Evolutionary conservation across 2,329 filamentous ascomycete genomes (phyloP).

Genomic region (Teratosphaeria destructans): DNA sequence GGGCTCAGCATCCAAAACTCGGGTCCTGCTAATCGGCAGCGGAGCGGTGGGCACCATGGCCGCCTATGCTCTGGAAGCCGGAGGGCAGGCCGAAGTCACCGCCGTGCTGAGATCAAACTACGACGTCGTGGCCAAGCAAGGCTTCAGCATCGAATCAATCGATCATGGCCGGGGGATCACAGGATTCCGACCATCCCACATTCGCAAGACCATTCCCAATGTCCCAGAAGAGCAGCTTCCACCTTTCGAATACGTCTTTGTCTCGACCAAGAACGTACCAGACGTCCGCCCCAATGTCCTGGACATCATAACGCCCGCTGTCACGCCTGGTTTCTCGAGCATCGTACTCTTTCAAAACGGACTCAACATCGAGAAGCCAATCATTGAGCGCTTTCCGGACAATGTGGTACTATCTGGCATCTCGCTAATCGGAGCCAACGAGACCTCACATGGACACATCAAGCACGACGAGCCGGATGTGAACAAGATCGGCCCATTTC

Average conservation of each 20-base stretch:
- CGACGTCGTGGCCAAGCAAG: constrained; percentile 34
- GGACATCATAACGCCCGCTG: constrained; percentile 42
- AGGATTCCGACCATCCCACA: constrained; percentile 19
- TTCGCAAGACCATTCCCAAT: constrained; percentile 41
- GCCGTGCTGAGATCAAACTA: constrained; percentile 49
- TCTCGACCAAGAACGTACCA: constrained; percentile 48
- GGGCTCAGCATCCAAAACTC: not conserved
- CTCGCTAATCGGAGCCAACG: constrained; percentile 42
- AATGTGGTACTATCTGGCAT: constrained; percentile 46
- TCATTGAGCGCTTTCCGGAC: constrained; percentile 40
- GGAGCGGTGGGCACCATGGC: constrained; percentile 49
- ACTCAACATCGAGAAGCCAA: constrained; percentile 50
- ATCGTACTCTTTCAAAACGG: constrained; percentile 54
- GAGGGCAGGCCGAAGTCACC: constrained; percentile 43
- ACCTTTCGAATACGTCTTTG: constrained; percentile 46
- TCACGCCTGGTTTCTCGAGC: constrained; percentile 41
- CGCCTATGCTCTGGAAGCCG: constrained; percentile 44
- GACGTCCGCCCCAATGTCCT: constrained; percentile 41
- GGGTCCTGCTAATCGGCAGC: constrained; percentile 40
- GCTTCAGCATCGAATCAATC: constrained; percentile 46
- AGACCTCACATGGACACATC: constrained; percentile 38
- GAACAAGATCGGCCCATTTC: constrained; percentile 43
- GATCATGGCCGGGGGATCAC: constrained; percentile 41
- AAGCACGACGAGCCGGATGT: constrained; percentile 44
- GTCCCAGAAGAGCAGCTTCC: constrained; percentile 21